A percentile compares a stretch with the other conserved stretches of the same genome.
Conservation (phyloP, 495 filamentous ascomycete genomes). For the Parachaetomium inaequale region DNA sequence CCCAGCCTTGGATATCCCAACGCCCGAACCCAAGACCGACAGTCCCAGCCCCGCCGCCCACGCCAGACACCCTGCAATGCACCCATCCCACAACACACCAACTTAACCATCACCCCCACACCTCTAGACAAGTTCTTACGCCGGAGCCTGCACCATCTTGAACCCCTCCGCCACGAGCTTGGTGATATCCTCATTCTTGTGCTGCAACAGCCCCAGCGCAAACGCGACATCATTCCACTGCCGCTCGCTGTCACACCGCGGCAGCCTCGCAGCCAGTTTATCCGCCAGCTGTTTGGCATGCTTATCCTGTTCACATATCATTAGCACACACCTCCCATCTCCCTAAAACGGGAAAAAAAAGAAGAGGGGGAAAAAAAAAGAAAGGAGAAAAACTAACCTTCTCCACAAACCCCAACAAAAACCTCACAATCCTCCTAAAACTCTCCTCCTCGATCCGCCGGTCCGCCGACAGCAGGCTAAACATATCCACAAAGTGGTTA, state of each 20-base stretch:
- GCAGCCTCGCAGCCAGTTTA: slow-evolving; percentile 84
- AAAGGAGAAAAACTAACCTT: slow-evolving; percentile 62
- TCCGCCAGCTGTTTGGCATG: slow-evolving; percentile 93
- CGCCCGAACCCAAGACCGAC: not conserved
- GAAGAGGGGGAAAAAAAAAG: not conserved
- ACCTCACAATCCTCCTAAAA: slow-evolving; percentile 81
- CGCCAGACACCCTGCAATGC: not conserved
- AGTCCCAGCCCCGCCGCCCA: not conserved
- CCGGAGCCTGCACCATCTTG: slow-evolving; percentile 60
- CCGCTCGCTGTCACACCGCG: slow-evolving; percentile 82
- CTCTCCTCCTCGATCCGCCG: slow-evolving; percentile 75
- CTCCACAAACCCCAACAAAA: slow-evolving; percentile 91
- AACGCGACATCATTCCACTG: slow-evolving; percentile 98
- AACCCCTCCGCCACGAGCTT: slow-evolving; percentile 82
- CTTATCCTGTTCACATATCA: slow-evolving; percentile 65
- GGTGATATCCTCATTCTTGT: slow-evolving; percentile 96
- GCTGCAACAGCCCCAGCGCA: slow-evolving; percentile 79
- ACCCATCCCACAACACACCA: not conserved
- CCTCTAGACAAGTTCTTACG: slow-evolving; percentile 7
- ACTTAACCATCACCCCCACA: not conserved
- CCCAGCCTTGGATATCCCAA: not conserved
- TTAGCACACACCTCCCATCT: not conserved
- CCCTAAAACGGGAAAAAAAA: not conserved
- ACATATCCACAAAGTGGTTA: slow-evolving; percentile 99
- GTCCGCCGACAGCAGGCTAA: slow-evolving; percentile 83